Evolutionary conservation across 768 basidiomycete genomes (phyloP).

Genomic region (Auricularia cornea): DNA sequence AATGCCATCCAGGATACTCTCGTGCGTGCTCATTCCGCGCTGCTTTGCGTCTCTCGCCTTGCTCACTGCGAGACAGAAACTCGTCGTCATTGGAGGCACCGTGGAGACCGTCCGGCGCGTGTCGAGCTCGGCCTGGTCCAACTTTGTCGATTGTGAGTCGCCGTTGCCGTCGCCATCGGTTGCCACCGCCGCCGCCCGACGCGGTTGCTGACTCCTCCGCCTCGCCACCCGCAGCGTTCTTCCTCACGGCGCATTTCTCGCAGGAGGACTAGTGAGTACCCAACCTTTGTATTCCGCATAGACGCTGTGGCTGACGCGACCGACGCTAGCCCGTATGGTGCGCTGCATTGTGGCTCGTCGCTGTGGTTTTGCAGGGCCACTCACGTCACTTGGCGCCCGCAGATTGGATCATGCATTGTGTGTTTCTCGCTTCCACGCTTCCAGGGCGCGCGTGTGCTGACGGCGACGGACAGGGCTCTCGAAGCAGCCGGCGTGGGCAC

Average conservation of each 20-base stretch:
- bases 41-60: background rate
- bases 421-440: background rate
- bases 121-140: constrained; percentile 81
- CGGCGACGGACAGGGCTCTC: background rate
- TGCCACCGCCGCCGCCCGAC: constrained; percentile 1
- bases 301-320: background rate
- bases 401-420: constrained; percentile 2
- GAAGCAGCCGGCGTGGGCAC: constrained; percentile 87
- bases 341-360: background rate
- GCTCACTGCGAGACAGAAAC: constrained; percentile 44
- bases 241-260: constrained; percentile 81
- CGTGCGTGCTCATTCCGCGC: constrained; percentile 30
- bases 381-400: background rate
- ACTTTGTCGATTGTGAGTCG: constrained; percentile 73
- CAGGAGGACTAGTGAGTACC: constrained; percentile 52
- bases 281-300: background rate
- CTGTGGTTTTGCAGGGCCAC: background rate
- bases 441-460: background rate
- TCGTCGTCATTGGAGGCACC: constrained; percentile 84
- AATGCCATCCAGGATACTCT: constrained; percentile 72
- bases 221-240: constrained; percentile 66
- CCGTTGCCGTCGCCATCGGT: constrained; percentile 1
- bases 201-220: constrained; percentile 7
- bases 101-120: constrained; percentile 78
- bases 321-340: constrained; percentile 12